Base-by-base conservation (phyloP, 352 stramenopile genomes). In the Phytopythium boreale region DNA sequence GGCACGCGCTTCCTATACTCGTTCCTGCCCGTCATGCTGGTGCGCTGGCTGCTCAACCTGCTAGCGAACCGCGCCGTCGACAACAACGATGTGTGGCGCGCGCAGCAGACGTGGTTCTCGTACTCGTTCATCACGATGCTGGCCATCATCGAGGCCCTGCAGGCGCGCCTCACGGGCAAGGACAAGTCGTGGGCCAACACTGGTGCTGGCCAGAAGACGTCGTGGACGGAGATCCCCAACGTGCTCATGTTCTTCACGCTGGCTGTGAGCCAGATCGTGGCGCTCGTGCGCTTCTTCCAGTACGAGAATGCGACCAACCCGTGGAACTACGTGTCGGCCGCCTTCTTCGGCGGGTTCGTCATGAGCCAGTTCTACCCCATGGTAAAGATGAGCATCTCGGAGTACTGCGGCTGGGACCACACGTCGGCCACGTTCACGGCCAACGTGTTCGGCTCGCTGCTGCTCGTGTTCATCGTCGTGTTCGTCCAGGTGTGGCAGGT, bases 311-410 rank as follows among this genome's bases (percentile, higher is more conserved):
- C 88, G 0, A 95, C 86, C 51, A 91, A 81, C 56, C 86, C 88
- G 63, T 95, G 86, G 88, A 93, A 95, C 69, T 95, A 93, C 80
- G 84, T 95, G 15, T 95, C 88, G 31, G 76, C 88, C 20, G 89
- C 90, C 76, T 96, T 96, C 69, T 95, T 96, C 59, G 88, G 88
- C 56, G 89, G 91, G 63, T 96, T 88, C 72, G 82, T 93, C 60
- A 92, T 92, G 84, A 80, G 71, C 61, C 79, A 96, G 66, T 90
- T 90, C 62, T 93, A 92, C 76, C 88, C 88, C 57, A 96, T 96
- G 88, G 88, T 96, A 62, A 93, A 93, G 79, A 96, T 96, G 88
- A 96, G 88, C 76, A 89, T 96, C 69, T 89, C 82, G 26, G 83
- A 92, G 76, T 96, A 96, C 79, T 93, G 81, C 79, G 87, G 87